Base-by-base conservation (phyloP, 1,284 basidiomycete species). In the Tranzscheliella williamsii region DNA sequence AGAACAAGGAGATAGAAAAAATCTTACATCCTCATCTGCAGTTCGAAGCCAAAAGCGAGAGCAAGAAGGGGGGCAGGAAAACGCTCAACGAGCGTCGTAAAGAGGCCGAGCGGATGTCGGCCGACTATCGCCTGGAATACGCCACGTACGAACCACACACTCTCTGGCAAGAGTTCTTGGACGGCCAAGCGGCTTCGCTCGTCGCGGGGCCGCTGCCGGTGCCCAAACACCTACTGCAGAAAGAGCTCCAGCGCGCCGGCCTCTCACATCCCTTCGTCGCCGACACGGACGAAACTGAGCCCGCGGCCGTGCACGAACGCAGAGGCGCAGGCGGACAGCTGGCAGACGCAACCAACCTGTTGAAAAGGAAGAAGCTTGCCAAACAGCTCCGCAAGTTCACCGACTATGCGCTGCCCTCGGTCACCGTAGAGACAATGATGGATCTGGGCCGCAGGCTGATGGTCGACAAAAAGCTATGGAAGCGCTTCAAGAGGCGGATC, bases 361-460 rank as follows among this genome's bases (percentile, higher is more conserved):
- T 33, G 22, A 44, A 34, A 43, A 46, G 35, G 31, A 27, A 31
- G 33, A 60, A 53, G 24, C 43, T 70, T 31, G 35, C 56, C 31
- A 47, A 67, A 43, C 21, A 50, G 22, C 24, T 80, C 78, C 79
- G 83, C 81, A 78, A 86, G 84, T 63, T 85, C 84, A 67, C 88
- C 86, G 52, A 93, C 87, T 79, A 79, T 73, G 64, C 80, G 90
- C 83, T 73, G 66, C 46, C 88, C 88, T 76, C 80, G 90, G 81
- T 62, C n/a, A 94, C 90, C 48, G 85, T 94, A 31, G 80, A 82
- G 50, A 85, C 85, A 52, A 91, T 89, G 85, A 79, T 90, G 57
- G 81, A 81, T 67, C 81, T 93, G 38, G 90, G 84, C 51, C 83
- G 85, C 61, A 78, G 81, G 68, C 76, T 92, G 56, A 85, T 84